These are phyloP conservation scores for Pinus tabuliformis DNA, from an alignment of 75 land plant species.

Conservation along the genomic window DNA sequence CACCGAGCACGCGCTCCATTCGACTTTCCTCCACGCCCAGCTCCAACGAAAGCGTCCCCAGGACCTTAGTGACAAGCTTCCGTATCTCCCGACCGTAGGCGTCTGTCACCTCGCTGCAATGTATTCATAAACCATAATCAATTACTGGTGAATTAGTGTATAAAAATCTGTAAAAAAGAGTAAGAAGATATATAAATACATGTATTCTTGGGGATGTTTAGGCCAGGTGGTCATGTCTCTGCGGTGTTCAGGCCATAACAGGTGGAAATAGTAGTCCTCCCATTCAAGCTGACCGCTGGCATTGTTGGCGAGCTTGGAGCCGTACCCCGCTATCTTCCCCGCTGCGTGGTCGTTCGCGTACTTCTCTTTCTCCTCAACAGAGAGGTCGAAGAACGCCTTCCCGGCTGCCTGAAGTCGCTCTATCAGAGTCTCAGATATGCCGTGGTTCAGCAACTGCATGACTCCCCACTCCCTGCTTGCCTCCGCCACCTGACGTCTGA, in stretches of 20 bases:
- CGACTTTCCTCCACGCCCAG: constrained; percentile 53
- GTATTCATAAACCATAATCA: not conserved
- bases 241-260: constrained; percentile 53
- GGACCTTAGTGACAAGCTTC: constrained; percentile 42
- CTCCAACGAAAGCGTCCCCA: constrained; percentile 55
- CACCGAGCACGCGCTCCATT: constrained; percentile 73
- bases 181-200: constrained; percentile 27
- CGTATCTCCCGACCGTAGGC: constrained; percentile 52
- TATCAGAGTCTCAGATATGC: constrained; percentile 33
- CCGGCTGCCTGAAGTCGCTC: constrained; percentile 37
- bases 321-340: constrained; percentile 69
- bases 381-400: constrained; percentile 40
- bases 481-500: constrained; percentile 25
- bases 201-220: constrained; percentile 47
- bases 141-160: not conserved
- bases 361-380: constrained; percentile 62
- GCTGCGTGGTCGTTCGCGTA: constrained; percentile 58
- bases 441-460: constrained; percentile 62
- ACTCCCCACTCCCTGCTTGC: constrained; percentile 73
- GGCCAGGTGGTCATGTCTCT: constrained; percentile 71
- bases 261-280: constrained; percentile 84
- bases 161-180: not conserved
- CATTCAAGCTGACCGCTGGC: constrained; percentile 81
- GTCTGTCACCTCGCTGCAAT: constrained; percentile 26
- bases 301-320: constrained; percentile 72